These are phyloP conservation scores for Jackrogersella minutella DNA, from an alignment of 495 filamentous ascomycete species.

Conservation along the genomic window DNA sequence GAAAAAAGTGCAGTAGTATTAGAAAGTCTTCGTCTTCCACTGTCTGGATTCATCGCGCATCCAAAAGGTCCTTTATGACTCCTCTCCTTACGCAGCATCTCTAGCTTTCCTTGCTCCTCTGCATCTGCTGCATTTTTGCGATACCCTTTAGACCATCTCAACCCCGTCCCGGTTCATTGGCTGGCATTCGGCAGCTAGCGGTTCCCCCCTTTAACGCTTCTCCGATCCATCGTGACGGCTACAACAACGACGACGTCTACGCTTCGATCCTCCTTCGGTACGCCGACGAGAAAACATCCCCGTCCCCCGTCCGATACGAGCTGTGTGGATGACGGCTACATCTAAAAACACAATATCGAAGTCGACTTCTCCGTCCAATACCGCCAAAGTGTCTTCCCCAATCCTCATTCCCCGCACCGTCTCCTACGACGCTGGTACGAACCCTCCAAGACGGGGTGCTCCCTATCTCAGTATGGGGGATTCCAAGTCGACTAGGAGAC, in stretches of 20 bases:
- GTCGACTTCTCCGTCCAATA: slow-evolving; percentile 57
- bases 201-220: slow-evolving; percentile 7
- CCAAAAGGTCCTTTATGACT: slow-evolving; percentile 13
- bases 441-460: slow-evolving; percentile 62
- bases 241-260: neutral
- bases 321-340: slow-evolving; percentile 36
- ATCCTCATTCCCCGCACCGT: slow-evolving; percentile 79
- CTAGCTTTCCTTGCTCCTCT: slow-evolving; percentile 28
- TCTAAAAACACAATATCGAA: slow-evolving; percentile 25
- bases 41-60: slow-evolving; percentile 11
- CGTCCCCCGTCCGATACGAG: neutral
- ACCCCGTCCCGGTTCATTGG: neutral
- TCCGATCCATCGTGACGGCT: slow-evolving; percentile 1
- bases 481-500: slow-evolving; percentile 68
- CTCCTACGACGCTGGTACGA: slow-evolving; percentile 79
- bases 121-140: slow-evolving; percentile 31
- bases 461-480: slow-evolving; percentile 55
- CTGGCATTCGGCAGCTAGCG: slow-evolving; percentile 6
- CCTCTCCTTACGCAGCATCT: slow-evolving; percentile 30
- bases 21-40: slow-evolving; percentile 22
- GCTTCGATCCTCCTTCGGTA: slow-evolving; percentile 11
- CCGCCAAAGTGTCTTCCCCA: slow-evolving; percentile 86
- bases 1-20: slow-evolving; percentile 15
- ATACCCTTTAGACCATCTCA: slow-evolving; percentile 34
- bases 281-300: slow-evolving; percentile 16